Conservation (phyloP, 2,329 filamentous ascomycete genomes). For the Hymenoscyphus infarciens region DNA sequence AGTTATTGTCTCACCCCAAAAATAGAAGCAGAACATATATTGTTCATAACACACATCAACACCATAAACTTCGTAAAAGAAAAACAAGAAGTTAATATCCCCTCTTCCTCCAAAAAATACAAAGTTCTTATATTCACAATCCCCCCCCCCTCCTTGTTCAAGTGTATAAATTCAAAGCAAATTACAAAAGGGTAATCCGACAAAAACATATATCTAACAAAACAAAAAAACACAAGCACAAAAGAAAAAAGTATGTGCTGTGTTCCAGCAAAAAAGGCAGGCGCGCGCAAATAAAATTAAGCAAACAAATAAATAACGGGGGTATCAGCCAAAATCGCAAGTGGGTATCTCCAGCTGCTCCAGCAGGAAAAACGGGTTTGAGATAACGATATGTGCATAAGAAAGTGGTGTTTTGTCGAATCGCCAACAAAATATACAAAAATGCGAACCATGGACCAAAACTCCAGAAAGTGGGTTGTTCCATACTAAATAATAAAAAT, state of each 20-base stretch:
- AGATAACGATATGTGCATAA: conserved; percentile 15
- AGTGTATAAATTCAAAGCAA: neutral
- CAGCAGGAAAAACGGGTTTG: conserved; percentile 11
- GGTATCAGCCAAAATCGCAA: conserved; percentile 16
- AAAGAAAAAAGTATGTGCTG: neutral
- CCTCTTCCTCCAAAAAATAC: neutral
- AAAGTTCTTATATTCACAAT: neutral
- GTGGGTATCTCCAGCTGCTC: conserved; percentile 11
- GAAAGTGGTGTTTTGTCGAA: no score
- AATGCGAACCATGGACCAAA: neutral
- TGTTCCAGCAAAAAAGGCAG: neutral
- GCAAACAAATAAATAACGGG: conserved; percentile 2
- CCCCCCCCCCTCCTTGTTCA: neutral
- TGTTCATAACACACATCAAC: conserved; percentile 9
- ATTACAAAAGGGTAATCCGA: no score
- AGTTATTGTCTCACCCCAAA: neutral
- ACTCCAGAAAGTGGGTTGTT: no score
- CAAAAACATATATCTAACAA: neutral
- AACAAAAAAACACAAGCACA: neutral
- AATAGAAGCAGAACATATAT: conserved; percentile 7
- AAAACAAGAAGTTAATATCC: conserved; percentile 5
- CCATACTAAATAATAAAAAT: conserved; percentile 18
- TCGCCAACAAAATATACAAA: neutral
- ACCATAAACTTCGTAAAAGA: conserved; percentile 15
- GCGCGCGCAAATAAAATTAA: neutral